Base-by-base conservation (phyloP, 1,284 basidiomycete species). In the Fomes fomentarius region DNA sequence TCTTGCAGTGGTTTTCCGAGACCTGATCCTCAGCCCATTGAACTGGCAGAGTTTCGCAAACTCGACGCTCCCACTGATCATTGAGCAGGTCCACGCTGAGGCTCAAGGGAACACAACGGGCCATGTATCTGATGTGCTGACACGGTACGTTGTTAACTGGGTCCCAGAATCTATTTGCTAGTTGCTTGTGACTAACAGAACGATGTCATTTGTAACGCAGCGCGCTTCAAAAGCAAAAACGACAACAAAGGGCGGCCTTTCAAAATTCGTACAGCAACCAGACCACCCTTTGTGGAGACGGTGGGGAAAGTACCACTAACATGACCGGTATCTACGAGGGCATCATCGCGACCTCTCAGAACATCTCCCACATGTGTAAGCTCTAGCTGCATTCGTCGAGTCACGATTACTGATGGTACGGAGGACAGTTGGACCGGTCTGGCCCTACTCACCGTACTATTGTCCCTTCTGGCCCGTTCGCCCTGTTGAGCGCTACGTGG, bases 401-500 rank as follows among this genome's bases (percentile, higher is more conserved):
- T 7, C 26, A 17, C 35, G 12, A 17, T 8, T 37, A 37, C 35
- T 22, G 7, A 17, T 22, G 11, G 34, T 34, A 10, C 17, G 3
- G 1, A 24, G 19, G n/a, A 30, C n/a, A 63, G 61, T 61, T 19
- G 54, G 54, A 1, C 21, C 35, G 4, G 4, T 31, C 1, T 63
- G 54, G 53, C 59, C 54, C 7, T 15, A 17, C 10, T 8, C 15
- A 1, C 25, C 45, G 21, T 52, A 54, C 47, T 26, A 48, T 19
- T 58, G 58, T 22, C 31, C 47, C n/a, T 47, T 52, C 21, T 63
- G 61, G 62, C 57, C 62, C 2, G 53, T 49, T 2, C 63, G 63
- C n/a, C 60, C 64, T 0, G 60, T 63, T 1, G 65, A 67, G 52
- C 34, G 64, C 35, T 67, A 62, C 47, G 49, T 37, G 5, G 64